Percentiles rank a stretch among this genome's conserved stretches.
These are phyloP conservation scores for Chytriomyces sp. DNA, from an alignment of 192 early-diverging fungal genomes.

Conservation along the genomic window DNA sequence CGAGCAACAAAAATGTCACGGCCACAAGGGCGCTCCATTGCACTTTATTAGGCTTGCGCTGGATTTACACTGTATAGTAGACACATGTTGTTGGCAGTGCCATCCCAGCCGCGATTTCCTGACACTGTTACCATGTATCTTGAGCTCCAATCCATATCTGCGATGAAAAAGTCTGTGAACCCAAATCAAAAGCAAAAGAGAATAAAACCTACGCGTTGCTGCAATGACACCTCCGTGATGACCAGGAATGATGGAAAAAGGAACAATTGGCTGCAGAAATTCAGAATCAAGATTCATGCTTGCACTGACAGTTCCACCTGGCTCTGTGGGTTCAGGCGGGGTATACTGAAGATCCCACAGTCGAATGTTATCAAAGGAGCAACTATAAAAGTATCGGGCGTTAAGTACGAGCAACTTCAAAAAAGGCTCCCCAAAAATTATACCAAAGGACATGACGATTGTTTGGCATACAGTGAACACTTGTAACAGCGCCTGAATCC, in stretches of 20 bases:
- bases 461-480: constrained; percentile 78
- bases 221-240: constrained; percentile 91
- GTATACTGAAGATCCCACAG: constrained; percentile 77
- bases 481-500: constrained; percentile 87
- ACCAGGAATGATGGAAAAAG: constrained; percentile 92
- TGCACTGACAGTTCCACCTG: constrained; percentile 5
- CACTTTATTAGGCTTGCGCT: constrained; percentile 3
- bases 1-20: no score
- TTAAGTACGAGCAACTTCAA: constrained; percentile 7
- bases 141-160: constrained; percentile 75
- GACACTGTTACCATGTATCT: constrained; percentile 89
- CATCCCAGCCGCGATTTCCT: constrained; percentile 97
- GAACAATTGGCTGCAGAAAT: constrained; percentile 53
- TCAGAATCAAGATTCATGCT: constrained; percentile 34
- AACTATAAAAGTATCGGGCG: constrained; percentile 32
- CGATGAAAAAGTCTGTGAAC: neutral
- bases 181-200: neutral
- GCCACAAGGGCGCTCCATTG: neutral
- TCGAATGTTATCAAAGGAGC: constrained; percentile 91
- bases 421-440: neutral
- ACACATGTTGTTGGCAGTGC: constrained; percentile 78
- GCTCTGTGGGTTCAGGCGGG: neutral
- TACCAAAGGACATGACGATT: constrained; percentile 84
- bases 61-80: constrained; percentile 79
- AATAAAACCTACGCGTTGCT: constrained; percentile 61